Percentiles rank a stretch among this genome's conserved stretches.
Conservation (phyloP, 345 rosid genomes). For the thale cress (Arabidopsis thaliana) region DNA sequence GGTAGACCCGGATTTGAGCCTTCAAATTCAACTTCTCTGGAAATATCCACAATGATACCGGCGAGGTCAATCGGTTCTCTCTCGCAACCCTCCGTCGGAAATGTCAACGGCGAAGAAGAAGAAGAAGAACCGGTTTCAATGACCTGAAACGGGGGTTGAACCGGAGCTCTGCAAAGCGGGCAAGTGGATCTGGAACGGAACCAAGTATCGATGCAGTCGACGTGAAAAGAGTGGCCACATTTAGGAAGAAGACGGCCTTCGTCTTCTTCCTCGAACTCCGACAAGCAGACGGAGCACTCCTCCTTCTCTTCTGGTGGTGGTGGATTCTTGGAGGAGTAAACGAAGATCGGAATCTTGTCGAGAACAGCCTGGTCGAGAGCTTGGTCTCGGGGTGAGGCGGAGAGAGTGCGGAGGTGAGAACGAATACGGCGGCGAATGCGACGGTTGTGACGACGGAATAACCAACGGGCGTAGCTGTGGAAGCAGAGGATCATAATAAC, state of each 20-base stretch:
- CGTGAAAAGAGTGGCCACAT: conserved; percentile 79
- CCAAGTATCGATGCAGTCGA: conserved; percentile 87
- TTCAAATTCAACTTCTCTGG: conserved; percentile 33
- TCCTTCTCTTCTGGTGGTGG: conserved; percentile 42
- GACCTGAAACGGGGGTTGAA: conserved; percentile 46
- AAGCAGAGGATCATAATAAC: conserved; percentile 56
- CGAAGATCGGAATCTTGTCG: conserved; percentile 61
- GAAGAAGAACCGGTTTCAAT: conserved; percentile 39
- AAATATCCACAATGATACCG: conserved; percentile 46
- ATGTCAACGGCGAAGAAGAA: conserved; percentile 26
- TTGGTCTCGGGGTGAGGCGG: conserved; percentile 22
- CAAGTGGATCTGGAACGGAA: conserved; percentile 73
- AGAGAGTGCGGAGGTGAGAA: conserved; percentile 43
- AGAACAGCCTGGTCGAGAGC: conserved; percentile 60
- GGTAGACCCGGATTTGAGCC: conserved; percentile 24
- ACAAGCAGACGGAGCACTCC: conserved; percentile 79
- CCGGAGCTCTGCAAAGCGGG: conserved; percentile 83
- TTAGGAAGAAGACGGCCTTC: conserved; percentile 65
- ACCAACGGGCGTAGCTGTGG: conserved; percentile 64
- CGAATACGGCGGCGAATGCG: conserved; percentile 55
- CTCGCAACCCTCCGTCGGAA: conserved; percentile 44
- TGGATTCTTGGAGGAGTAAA: conserved; percentile 39
- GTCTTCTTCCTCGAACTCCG: conserved; percentile 75
- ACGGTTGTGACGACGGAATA: conserved; percentile 48
- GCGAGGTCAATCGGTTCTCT: conserved; percentile 30